phyloP scores from a whole-genome alignment of 768 basidiomycete species.

The Galerina sulciceps region DNA sequence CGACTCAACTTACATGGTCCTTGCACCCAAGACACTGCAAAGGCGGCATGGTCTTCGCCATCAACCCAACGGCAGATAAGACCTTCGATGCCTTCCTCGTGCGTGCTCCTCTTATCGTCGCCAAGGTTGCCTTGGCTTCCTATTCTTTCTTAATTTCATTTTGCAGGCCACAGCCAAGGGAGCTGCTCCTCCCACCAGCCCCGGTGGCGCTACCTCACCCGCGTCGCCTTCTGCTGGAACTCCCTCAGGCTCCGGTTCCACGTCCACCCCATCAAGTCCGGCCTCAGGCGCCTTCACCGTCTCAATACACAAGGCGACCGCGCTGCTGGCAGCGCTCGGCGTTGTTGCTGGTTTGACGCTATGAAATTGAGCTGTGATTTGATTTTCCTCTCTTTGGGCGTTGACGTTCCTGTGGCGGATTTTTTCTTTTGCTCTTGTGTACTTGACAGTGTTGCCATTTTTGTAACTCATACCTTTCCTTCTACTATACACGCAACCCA shows the following conservation, averaged over 20 bases:
- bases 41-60: conserved; percentile 59
- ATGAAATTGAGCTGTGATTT: conserved; percentile 6
- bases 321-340: conserved; percentile 19
- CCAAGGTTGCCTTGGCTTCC: not conserved
- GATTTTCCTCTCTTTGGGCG: too few relatives aligned
- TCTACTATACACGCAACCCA: too few relatives aligned
- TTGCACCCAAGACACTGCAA: conserved; percentile 42
- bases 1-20: not conserved
- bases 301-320: conserved; percentile 13
- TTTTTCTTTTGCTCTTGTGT: too few relatives aligned
- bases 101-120: not conserved
- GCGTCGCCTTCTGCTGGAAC: not conserved
- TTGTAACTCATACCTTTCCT: too few relatives aligned
- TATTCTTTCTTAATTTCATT: not conserved
- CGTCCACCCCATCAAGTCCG: not conserved
- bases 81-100: conserved; percentile 44
- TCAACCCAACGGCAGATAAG: conserved; percentile 52
- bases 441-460: too few relatives aligned
- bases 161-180: conserved; percentile 30
- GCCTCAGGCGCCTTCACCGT: conserved; percentile 7
- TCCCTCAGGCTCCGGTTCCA: not conserved
- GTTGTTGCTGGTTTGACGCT: conserved; percentile 23
- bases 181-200: conserved; percentile 19
- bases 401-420: too few relatives aligned
- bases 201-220: conserved; percentile 1